These are phyloP conservation scores for Macroventuria anomochaeta DNA, from an alignment of 2,329 filamentous ascomycete genomes.

Conservation along the genomic window DNA sequence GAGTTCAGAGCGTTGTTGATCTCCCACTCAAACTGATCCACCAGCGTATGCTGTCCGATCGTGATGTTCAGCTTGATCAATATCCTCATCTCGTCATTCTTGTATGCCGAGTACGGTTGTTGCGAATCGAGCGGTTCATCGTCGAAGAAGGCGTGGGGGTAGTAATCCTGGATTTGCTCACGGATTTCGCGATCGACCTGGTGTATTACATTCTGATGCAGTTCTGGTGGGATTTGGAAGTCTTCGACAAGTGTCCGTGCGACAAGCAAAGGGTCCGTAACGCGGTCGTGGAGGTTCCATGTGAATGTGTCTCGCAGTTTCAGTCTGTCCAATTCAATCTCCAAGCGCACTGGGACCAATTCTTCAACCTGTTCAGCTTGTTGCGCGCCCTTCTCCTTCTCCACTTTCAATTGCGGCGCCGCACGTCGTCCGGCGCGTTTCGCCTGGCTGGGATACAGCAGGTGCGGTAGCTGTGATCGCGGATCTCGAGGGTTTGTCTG, in stretches of 20 bases:
- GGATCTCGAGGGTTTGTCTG: slow-evolving; percentile 60
- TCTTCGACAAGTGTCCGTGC: slow-evolving; percentile 91
- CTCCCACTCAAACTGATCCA: slow-evolving; percentile 99
- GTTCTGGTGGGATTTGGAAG: slow-evolving; percentile 74
- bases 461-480: slow-evolving; percentile 48
- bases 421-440: slow-evolving; percentile 78
- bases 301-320: slow-evolving; percentile 97
- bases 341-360: slow-evolving; percentile 85
- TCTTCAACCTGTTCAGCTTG: slow-evolving; percentile 93
- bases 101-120: slow-evolving; percentile 90
- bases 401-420: slow-evolving; percentile 74
- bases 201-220: slow-evolving; percentile 61
- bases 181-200: slow-evolving; percentile 78
- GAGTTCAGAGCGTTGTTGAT: slow-evolving; percentile 95
- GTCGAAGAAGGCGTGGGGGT: slow-evolving; percentile 87
- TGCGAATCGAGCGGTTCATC: slow-evolving; percentile 91
- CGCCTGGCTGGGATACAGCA: slow-evolving; percentile 82
- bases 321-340: slow-evolving; percentile 95
- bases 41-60: slow-evolving; percentile 89
- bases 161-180: slow-evolving; percentile 92
- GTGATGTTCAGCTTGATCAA: slow-evolving; percentile 96
- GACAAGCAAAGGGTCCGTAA: slow-evolving; percentile 80
- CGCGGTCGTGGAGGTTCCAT: slow-evolving; percentile 94
- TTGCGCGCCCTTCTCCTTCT: slow-evolving; percentile 79
- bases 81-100: slow-evolving; percentile 98